Evolutionary conservation across 345 rosid genomes (phyloP), one percentile per base, ranked within the genome.

Genomic region (Acer saccharum): DNA sequence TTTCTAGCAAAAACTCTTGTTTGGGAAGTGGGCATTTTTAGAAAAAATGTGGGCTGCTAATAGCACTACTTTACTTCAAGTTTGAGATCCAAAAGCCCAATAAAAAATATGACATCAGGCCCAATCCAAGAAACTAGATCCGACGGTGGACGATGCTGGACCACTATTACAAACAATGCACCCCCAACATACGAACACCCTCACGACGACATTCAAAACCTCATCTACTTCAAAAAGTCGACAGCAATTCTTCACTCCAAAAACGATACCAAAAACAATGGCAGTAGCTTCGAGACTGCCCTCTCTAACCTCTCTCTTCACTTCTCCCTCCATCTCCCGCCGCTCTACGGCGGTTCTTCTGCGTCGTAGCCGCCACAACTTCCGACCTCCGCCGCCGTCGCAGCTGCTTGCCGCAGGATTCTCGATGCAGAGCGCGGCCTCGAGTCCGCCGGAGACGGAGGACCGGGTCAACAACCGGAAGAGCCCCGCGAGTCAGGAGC

Each of bases 271-370:
- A 71, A 74, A 71, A 54, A 14, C 69, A 78, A 93, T 93, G 94
- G 93, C 80, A 69, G 86, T 85, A n/a, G 88, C 93, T 35, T 83
- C 89, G 72, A 75, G 94, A 74, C 88, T 94, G 25, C 92, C 94
- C 13, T 81, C 91, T 29, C 90, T 88, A 74, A 80, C 90, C 70
- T 85, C 84, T 46, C 80, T 89, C 11, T 69, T 93, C 64, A 80
- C 88, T 80, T 87, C 92, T 44, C 64, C 85, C 58, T 62, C 81
- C 74, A 50, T 90, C 66, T 78, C 86, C 74, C 84, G 81, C 73
- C 86, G 86, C 23, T 82, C 85, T 25, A 82, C 86, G n/a, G 39
- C 82, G 10, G 10, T 84, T 65, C 66, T 82, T 20, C 67, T 74
- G 61, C 66, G 65, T 13, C 86, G 81, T 6, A 80, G 81, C 69